phyloP scores from a whole-genome alignment of 1,139 yeast genomes.

The Pichia sp. region DNA sequence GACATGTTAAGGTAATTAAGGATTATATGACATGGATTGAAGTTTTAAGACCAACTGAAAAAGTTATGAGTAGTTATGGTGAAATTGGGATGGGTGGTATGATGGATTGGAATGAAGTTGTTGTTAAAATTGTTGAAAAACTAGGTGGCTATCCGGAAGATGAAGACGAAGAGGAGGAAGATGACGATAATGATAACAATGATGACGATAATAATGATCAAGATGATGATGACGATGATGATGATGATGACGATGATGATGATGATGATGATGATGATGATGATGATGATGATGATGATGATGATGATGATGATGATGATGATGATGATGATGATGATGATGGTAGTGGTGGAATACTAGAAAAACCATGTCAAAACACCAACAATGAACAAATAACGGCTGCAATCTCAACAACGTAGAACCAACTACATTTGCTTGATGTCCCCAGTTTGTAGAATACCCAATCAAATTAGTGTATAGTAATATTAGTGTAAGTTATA shows the following conservation, averaged over 20 bases:
- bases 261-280: conserved; percentile 41
- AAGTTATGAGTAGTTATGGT: conserved; percentile 87
- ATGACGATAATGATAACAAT: conserved; percentile 38
- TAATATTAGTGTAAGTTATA: not conserved
- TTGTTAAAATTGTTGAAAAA: conserved; percentile 72
- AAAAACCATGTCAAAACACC: not conserved
- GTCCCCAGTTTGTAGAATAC: not conserved
- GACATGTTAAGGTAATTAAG: conserved; percentile 65
- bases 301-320: conserved; percentile 8
- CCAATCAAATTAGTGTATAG: not conserved
- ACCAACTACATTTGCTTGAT: not conserved
- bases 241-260: conserved; percentile 32
- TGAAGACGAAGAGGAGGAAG: conserved; percentile 36
- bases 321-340: not conserved
- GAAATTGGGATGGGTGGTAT: conserved; percentile 94
- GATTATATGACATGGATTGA: conserved; percentile 94
- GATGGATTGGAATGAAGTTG: conserved; percentile 89
- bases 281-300: conserved; percentile 30
- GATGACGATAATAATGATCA: conserved; percentile 42
- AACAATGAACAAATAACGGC: not conserved
- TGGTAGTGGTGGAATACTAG: not conserved
- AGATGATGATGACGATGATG: conserved; percentile 39
- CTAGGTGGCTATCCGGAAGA: conserved; percentile 90
- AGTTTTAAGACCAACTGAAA: conserved; percentile 82
- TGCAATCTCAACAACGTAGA: not conserved